Percentiles rank a stretch among this genome's conserved stretches.
Conservation (phyloP, 78 protist genomes). For the Dictyostelium firmibasis region DNA sequence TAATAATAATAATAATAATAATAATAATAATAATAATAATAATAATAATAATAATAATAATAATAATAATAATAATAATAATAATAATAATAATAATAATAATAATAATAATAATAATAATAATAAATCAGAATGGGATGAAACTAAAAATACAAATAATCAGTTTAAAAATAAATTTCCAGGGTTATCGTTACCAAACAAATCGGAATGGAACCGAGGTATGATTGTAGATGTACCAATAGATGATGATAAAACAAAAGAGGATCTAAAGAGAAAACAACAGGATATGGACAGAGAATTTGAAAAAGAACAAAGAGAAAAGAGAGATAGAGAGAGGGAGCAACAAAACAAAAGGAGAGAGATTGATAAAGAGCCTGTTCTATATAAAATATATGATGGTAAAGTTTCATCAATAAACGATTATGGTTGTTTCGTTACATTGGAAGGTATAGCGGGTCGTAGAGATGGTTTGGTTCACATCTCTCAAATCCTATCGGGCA, state of each 20-base stretch:
- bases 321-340: neutral
- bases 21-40: neutral
- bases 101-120: neutral
- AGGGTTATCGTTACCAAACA: constrained; percentile 85
- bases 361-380: constrained; percentile 80
- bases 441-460: constrained; percentile 83
- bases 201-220: constrained; percentile 16
- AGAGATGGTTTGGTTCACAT: constrained; percentile 94
- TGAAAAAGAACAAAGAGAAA: constrained; percentile 7
- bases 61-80: neutral
- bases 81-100: neutral
- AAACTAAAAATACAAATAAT: neutral
- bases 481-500: constrained; percentile 23
- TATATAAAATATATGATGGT: constrained; percentile 87
- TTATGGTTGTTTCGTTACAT: constrained; percentile 88
- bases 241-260: neutral
- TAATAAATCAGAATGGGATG: constrained; percentile 2
- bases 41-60: no score
- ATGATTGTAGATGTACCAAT: neutral
- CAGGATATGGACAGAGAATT: neutral
- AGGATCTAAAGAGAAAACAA: neutral
- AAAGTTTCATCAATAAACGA: constrained; percentile 80
- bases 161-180: constrained; percentile 51
- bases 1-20: neutral
- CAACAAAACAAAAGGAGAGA: neutral